Evolutionary conservation across 768 basidiomycete genomes (phyloP).

Genomic region (Naganishia friedmannii): DNA sequence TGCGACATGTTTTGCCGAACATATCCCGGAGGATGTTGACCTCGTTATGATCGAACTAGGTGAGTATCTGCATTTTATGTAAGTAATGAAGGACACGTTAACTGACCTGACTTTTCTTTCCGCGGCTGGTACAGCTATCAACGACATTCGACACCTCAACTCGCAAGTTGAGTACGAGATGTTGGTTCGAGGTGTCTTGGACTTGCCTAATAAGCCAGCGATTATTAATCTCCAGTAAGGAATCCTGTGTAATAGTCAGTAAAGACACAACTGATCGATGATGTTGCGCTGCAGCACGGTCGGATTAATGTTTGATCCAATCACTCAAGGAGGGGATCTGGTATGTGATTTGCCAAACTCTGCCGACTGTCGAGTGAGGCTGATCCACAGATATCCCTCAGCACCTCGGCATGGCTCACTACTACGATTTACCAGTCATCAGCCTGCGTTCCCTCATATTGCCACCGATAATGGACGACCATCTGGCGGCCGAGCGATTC

Average conservation of each 20-base stretch:
- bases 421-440: slow-evolving; percentile 46
- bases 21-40: slow-evolving; percentile 47
- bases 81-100: too few relatives aligned
- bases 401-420: slow-evolving; percentile 38
- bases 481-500: neutral
- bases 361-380: neutral
- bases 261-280: too few relatives aligned
- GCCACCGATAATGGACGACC: slow-evolving; percentile 35
- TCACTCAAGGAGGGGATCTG: slow-evolving; percentile 6
- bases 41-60: slow-evolving; percentile 46
- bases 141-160: neutral
- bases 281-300: neutral
- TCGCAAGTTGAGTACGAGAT: slow-evolving; percentile 39
- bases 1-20: slow-evolving; percentile 45
- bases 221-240: slow-evolving; percentile 40
- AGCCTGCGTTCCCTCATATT: slow-evolving; percentile 42
- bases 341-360: neutral
- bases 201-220: slow-evolving; percentile 43
- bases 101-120: too few relatives aligned
- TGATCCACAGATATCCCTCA: neutral
- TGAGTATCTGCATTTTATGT: neutral
- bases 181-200: slow-evolving; percentile 39
- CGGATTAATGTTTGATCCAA: slow-evolving; percentile 5
- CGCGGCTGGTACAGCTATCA: slow-evolving; percentile 8
- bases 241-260: too few relatives aligned